Base-by-base conservation (phyloP, 164 flowering plant species). In the Dillenia suffruticosa region DNA sequence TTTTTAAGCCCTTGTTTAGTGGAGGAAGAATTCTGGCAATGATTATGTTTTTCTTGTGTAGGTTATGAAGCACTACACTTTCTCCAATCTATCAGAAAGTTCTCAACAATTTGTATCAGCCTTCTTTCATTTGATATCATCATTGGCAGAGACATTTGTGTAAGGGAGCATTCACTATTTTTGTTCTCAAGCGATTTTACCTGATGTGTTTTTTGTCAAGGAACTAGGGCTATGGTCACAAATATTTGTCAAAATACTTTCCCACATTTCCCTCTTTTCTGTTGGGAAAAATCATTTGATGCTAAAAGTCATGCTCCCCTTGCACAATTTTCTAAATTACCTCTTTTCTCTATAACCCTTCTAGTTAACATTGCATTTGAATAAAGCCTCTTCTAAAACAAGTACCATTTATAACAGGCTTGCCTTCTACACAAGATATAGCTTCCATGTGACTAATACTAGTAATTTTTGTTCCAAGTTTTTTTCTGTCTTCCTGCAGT, bases 11-110 rank as follows among this genome's bases (percentile, higher is more conserved):
- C 32, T 47, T 14, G 11, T 51, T 45, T 22, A 61, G 5, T 56
- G 48, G 45, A 53, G 58, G 10, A 44, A 15, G 40, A 46, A 11
- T 24, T 43, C 26, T 49, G 59, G 56, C 14, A 62, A 26, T 15
- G 2, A 58, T 58, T 44, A 9, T 62, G 52, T 50, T 47, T 17
- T 61, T 62, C 11, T 58, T 40, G 69, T 75, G 24, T 77, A 95
- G 99, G 97, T 92, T 63, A 95, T 95, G 99, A 95, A 95, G 87
- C 99, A 78, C 58, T 95, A 95, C 64, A 66, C 96, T 13, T 95
- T 54, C 80, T 83, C 99, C 71, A 95, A 95, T 67, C 75, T 95
- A 78, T 88, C 97, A 26, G 89, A 88, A 67, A 86, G 74, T 61
- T 95, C 99, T 46, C 99, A 95, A 66, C 82, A 76, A 76, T 91